These are phyloP conservation scores for Colletotrichum ledebouriae DNA, from an alignment of 2,329 filamentous ascomycete species.

Conservation along the genomic window DNA sequence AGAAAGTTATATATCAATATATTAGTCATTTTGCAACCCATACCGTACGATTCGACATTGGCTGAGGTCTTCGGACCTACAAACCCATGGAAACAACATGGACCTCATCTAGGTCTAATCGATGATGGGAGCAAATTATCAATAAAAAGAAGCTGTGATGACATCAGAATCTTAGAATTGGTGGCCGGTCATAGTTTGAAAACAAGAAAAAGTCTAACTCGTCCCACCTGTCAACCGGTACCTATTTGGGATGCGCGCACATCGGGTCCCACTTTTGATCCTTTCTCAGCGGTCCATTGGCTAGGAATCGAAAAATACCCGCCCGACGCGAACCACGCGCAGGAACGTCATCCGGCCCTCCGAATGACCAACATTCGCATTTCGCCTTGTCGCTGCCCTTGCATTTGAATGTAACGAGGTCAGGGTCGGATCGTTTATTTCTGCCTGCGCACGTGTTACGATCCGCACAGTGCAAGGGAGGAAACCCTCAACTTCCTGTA, in stretches of 20 bases:
- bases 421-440: background rate
- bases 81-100: no score
- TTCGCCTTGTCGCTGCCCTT: background rate
- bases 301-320: background rate
- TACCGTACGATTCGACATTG: no score
- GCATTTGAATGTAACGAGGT: background rate
- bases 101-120: background rate
- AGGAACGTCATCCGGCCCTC: background rate
- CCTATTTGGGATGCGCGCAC: background rate
- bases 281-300: background rate
- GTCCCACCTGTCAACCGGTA: conserved; percentile 24
- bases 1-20: no score
- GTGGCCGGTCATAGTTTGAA: background rate
- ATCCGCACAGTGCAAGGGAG: background rate
- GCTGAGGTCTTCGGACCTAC: no score
- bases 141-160: background rate
- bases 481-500: background rate
- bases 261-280: conserved; percentile 23
- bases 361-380: no score
- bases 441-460: conserved; percentile 1
- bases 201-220: conserved; percentile 2
- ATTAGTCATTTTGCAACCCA: no score
- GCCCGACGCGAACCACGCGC: background rate
- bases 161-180: background rate
- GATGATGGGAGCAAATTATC: background rate